These are phyloP conservation scores for Calocybe gambosa DNA, from an alignment of 1,284 basidiomycete species.

Conservation along the genomic window DNA sequence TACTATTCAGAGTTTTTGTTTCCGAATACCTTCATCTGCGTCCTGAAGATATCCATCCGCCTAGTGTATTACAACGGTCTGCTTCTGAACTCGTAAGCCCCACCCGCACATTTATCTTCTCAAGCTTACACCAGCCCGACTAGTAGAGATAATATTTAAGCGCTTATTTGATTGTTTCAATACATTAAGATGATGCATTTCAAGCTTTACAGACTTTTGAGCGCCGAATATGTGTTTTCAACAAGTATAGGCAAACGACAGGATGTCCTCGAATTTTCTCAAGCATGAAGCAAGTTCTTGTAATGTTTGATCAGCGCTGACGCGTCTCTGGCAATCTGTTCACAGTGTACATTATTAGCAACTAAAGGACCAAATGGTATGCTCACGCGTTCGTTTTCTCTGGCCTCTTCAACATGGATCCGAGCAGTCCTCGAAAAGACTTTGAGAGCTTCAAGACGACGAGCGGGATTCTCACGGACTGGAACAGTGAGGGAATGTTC, in stretches of 20 bases:
- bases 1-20: slow-evolving; percentile 83
- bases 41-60: slow-evolving; percentile 30
- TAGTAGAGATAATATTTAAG: slow-evolving; percentile 19
- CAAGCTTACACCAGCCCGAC: slow-evolving; percentile 1
- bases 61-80: slow-evolving; percentile 24
- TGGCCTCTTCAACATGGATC: slow-evolving; percentile 25
- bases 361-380: slow-evolving; percentile 1
- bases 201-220: not conserved
- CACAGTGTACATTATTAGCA: not conserved
- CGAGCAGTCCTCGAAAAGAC: slow-evolving; percentile 26
- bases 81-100: slow-evolving; percentile 30
- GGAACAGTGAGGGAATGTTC: not conserved
- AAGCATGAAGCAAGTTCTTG: slow-evolving; percentile 26
- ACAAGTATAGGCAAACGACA: not conserved
- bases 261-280: not conserved
- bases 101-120: slow-evolving; percentile 4
- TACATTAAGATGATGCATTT: not conserved
- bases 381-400: slow-evolving; percentile 27
- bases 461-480: slow-evolving; percentile 23
- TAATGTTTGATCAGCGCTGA: slow-evolving; percentile 32
- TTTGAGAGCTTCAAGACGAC: slow-evolving; percentile 21
- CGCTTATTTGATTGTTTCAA: not conserved
- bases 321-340: slow-evolving; percentile 31
- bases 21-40: slow-evolving; percentile 84
- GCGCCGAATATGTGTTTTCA: not conserved